A percentile compares a stretch with the other conserved stretches of the same genome.
phyloP scores from a whole-genome alignment of 2,329 filamentous ascomycete species.

The Penicillium sp. region DNA sequence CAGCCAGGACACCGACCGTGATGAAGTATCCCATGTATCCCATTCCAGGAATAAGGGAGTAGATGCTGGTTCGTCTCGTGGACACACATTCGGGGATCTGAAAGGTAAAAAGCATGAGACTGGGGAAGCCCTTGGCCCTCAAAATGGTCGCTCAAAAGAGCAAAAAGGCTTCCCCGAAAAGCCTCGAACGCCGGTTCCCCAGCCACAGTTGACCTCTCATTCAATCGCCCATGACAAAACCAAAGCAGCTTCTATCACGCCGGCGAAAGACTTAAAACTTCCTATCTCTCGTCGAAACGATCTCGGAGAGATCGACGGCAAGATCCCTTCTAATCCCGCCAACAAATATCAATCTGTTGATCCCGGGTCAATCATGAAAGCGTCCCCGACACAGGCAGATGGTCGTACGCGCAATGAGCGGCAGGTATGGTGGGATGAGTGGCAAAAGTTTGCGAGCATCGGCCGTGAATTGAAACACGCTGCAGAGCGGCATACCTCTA shows the following conservation, averaged over 20 bases:
- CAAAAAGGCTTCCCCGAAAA: conserved; percentile 35
- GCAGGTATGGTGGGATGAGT: conserved; percentile 44
- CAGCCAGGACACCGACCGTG: conserved; percentile 20
- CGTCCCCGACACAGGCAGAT: conserved; percentile 29
- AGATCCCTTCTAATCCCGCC: conserved; percentile 34
- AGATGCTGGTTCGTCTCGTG: conserved; percentile 9
- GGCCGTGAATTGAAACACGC: conserved; percentile 48
- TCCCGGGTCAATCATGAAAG: conserved; percentile 23
- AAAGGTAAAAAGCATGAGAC: conserved; percentile 23
- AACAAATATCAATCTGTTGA: conserved; percentile 31
- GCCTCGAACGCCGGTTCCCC: conserved; percentile 35
- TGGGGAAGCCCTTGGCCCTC: conserved; percentile 25
- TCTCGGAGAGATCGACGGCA: conserved; percentile 39
- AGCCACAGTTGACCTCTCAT: conserved; percentile 34
- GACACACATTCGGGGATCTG: conserved; percentile 12
- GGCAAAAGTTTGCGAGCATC: conserved; percentile 41
- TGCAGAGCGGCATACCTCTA: conserved; percentile 36
- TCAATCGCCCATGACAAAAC: conserved; percentile 24
- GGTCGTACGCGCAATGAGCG: conserved; percentile 35
- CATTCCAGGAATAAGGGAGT: conserved; percentile 18
- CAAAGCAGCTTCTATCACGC: conserved; percentile 37
- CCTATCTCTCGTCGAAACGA: conserved; percentile 41
- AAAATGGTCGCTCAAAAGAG: conserved; percentile 37
- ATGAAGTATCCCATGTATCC: conserved; percentile 16
- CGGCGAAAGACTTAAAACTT: conserved; percentile 43